Base-by-base conservation (phyloP, 257 asterid genomes). In the Salvia hispanica region DNA sequence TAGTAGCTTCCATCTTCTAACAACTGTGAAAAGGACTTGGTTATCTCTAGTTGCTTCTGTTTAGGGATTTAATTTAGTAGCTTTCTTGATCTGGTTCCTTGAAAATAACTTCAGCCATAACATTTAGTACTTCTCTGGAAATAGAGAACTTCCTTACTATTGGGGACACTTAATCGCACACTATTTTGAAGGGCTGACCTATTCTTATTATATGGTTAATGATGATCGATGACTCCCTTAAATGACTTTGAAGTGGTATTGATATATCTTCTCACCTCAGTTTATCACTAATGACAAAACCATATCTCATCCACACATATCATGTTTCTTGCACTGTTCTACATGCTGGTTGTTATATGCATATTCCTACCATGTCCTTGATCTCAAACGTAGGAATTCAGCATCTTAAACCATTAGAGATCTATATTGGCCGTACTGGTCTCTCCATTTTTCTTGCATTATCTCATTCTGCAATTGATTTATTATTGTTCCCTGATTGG, bases 401-500 rank as follows among this genome's bases (percentile, higher is more conserved):
- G 56, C 60, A 12, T 57, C 65, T 51, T 52, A 48, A 12, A 28
- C 28, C 52, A 60, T 40, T 66, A 6, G 7, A 58, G 14, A 50
- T 57, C 21, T 62, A 45, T 62, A 12, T 60, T 16, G 33, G 6
- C 55, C 59, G 47, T 67, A 39, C 8, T 57, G n/a, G 25, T 33
- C 10, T 60, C 44, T 4, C 39, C 43, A 31, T 51, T n/a, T n/a
- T n/a, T n/a, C 53, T 25, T 65, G n/a, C 47, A 21, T 18, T 51
- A 62, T 63, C 46, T 37, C 42, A 60, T 59, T 62, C 31, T 57
- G 34, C 72, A n/a, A n/a, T n/a, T n/a, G n/a, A n/a, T n/a, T 33
- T 4, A 33, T 33, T n/a, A 33, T 33, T 4, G 7, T n/a, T 67
- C 43, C 56, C 64, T 79, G 36, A 77, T 65, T 62, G 72, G 74